Evolutionary conservation across 208 protist species (phyloP), one percentile per base, ranked within the genome.

Genomic region (Acanthamoeba royreba): DNA sequence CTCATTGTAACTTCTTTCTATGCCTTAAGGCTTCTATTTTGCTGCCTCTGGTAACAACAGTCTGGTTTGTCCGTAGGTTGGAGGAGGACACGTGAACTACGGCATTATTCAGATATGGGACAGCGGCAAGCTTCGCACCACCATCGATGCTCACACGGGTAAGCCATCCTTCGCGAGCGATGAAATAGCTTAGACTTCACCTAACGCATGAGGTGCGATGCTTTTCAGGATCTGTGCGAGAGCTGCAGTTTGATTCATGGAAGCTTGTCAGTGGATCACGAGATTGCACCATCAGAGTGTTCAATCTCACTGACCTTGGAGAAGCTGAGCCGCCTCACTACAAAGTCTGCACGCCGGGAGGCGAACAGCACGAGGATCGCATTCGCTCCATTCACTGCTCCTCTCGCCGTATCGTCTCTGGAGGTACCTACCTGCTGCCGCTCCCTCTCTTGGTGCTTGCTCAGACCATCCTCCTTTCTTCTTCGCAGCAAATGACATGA

Each of bases 251-350:
- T 33, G 83, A 90, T 22, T 0, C 43, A 11, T 45, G 22, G 52
- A 90, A 90, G 52, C 83, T 90, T 11, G 83, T 90, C 15, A 90
- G 49, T 38, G 83, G 83, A 19, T 66, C 47, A 42, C 28, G 83
- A 90, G 83, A 90, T 28, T 90, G 83, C 83, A 90, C 83, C 52
- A 90, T 90, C 28, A 42, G 83, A 25, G 40, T 90, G 8, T 90
- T 42, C 22, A 35, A 90, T 33, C 83, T 90, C 35, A 45, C 31
- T 25, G 22, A n/a, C 4, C 74, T 85, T 46, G 42, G 38, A 5
- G 61, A 46, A 46, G 17, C 33, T n/a, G 42, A 77, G 15, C 83
- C 63, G 9, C 35, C 83, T 19, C 83, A 90, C 83, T 66, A 66
- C 47, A 35, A 66, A 15, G 47, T 90, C 7, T 13, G 83, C 17